These are phyloP conservation scores for Priceomyces medius DNA, from an alignment of 805 yeast genomes.

Conservation along the genomic window DNA sequence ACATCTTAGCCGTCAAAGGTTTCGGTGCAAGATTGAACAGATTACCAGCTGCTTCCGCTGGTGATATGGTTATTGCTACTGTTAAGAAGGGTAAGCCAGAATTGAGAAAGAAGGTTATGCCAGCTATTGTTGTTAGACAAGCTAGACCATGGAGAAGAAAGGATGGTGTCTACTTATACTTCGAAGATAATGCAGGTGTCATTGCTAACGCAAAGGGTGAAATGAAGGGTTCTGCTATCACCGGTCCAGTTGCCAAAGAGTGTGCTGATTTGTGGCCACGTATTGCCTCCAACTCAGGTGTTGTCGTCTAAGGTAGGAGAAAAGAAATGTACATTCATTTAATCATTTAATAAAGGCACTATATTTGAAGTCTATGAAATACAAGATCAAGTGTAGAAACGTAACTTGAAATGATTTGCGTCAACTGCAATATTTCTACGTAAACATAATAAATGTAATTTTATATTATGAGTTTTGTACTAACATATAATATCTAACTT, in stretches of 20 bases:
- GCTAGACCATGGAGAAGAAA: constrained; percentile 99
- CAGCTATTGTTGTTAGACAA: constrained; percentile 99
- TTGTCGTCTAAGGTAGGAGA: constrained; percentile 75
- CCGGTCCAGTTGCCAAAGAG: constrained; percentile 99
- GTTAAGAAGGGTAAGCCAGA: constrained; percentile 99
- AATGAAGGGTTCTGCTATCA: constrained; percentile 99
- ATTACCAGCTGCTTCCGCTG: constrained; percentile 99
- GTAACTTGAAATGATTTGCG: neutral
- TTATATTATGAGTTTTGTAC: neutral
- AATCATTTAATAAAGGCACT: constrained; percentile 3
- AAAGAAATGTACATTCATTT: neutral
- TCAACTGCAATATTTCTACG: neutral
- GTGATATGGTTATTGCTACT: constrained; percentile 99
- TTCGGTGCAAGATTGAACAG: constrained; percentile 99
- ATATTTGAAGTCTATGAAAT: neutral
- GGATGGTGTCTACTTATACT: constrained; percentile 99
- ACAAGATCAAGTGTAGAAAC: too few relatives aligned
- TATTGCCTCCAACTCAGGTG: constrained; percentile 99
- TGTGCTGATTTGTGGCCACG: constrained; percentile 99
- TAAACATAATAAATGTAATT: neutral
- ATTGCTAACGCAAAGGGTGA: constrained; percentile 99
- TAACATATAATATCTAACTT: neutral
- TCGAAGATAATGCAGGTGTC: constrained; percentile 99
- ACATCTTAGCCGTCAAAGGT: constrained; percentile 98
- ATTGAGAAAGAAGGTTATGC: constrained; percentile 99